Evolutionary conservation across 352 stramenopile genomes (phyloP).

Genomic region (Phytophthora cajani): DNA sequence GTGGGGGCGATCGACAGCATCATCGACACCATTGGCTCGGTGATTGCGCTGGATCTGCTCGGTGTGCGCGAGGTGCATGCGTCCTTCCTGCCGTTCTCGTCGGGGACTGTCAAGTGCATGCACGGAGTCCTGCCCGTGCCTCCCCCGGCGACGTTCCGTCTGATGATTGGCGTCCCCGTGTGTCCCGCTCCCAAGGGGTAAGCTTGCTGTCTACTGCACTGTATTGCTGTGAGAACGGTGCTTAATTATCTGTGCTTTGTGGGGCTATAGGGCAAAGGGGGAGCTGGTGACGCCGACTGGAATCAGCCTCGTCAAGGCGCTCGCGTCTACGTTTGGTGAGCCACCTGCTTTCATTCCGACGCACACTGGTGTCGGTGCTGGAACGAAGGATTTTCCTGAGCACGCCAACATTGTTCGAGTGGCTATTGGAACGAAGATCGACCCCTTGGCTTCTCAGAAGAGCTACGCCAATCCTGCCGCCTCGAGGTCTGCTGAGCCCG

Average conservation of each 20-base stretch:
- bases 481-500: conserved; percentile 30
- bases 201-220: background rate
- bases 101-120: conserved; percentile 94
- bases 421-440: conserved; percentile 72
- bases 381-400: conserved; percentile 89
- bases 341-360: conserved; percentile 79
- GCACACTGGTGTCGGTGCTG: conserved; percentile 81
- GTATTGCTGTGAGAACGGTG: background rate
- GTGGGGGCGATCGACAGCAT: conserved; percentile 98
- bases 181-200: conserved; percentile 90
- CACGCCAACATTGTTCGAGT: conserved; percentile 94
- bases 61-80: conserved; percentile 89
- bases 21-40: conserved; percentile 95
- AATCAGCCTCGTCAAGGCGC: conserved; percentile 93
- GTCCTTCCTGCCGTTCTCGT: conserved; percentile 88
- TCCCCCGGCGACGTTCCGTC: conserved; percentile 93
- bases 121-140: conserved; percentile 97
- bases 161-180: conserved; percentile 95
- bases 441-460: conserved; percentile 34
- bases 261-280: conserved; percentile 61
- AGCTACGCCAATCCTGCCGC: conserved; percentile 44
- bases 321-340: conserved; percentile 78
- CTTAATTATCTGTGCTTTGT: background rate
- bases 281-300: conserved; percentile 97
- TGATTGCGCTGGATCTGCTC: conserved; percentile 94